Percentiles rank a stretch among this genome's conserved stretches.
Conservation (phyloP, 768 basidiomycete species). For the Suillus plorans region DNA sequence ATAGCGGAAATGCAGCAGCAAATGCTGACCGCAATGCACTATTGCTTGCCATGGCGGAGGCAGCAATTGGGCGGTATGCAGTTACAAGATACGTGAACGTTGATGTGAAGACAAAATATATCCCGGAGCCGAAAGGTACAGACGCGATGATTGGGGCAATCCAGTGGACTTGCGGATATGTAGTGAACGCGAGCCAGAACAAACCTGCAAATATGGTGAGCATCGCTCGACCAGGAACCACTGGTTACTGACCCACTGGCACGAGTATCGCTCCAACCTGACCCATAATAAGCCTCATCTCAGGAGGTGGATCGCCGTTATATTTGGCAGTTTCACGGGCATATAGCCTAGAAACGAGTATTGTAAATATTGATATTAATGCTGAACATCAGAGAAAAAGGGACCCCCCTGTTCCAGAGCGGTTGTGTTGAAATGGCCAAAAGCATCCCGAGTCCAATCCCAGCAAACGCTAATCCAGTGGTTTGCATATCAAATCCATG, state of each 20-base stretch:
- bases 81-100: slow-evolving; percentile 62
- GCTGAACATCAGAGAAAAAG: not conserved
- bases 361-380: not conserved
- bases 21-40: slow-evolving; percentile 46
- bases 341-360: slow-evolving; percentile 32
- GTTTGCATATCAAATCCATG: slow-evolving; percentile 55
- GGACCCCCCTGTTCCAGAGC: slow-evolving; percentile 42
- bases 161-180: slow-evolving; percentile 46
- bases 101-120: slow-evolving; percentile 64
- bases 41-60: slow-evolving; percentile 71
- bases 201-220: slow-evolving; percentile 30
- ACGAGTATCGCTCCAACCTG: slow-evolving; percentile 66
- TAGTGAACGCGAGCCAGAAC: slow-evolving; percentile 58
- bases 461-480: slow-evolving; percentile 49
- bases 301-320: slow-evolving; percentile 57
- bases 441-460: slow-evolving; percentile 50
- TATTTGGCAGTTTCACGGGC: slow-evolving; percentile 36
- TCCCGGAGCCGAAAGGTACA: slow-evolving; percentile 52
- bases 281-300: slow-evolving; percentile 64
- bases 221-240: not conserved
- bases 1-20: slow-evolving; percentile 52
- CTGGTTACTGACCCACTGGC: slow-evolving; percentile 47
- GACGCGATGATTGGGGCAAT: slow-evolving; percentile 46
- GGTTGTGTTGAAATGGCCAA: slow-evolving; percentile 37
- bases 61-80: slow-evolving; percentile 50